Base-by-base conservation (phyloP, 2,329 filamentous ascomycete species). In the Neonectria neomacrospora region DNA sequence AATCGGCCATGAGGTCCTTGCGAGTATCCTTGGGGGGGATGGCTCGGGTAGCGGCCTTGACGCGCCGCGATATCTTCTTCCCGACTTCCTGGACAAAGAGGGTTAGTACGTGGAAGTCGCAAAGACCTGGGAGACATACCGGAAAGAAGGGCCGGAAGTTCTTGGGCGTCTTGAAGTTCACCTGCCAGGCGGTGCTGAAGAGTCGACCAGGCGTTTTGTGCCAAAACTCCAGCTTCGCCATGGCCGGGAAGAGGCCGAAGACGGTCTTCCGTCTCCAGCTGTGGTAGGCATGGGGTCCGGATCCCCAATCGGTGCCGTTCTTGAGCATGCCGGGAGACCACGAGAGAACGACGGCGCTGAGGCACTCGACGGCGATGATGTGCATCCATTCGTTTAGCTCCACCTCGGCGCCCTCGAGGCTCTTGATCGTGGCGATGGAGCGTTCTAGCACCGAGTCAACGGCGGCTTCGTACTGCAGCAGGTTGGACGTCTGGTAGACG, bases 311-410 rank as follows among this genome's bases (percentile, higher is more conserved):
- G 0, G 81, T 80, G 4, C 76, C 76, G 22, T 75, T 74, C 9
- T 76, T 75, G 10, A 86, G 71, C 67, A 84, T 80, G 0, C 81
- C 80, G 0, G 84, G 84, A 0, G 84, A 85, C 84, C 84, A 86
- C 0, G 82, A 82, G 1, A 86, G 73, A 1, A 86, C 83, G 2
- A 80, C 72, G 1, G 83, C 82, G 0, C 82, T 80, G 2, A 86
- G 79, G 22, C 81, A 85, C 64, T 86, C 84, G 30, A 86, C 82
- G 1, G 79, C 80, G 18, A 85, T 76, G 59, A 86, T 85, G 72
- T 86, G 84, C 83, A 86, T 86, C 84, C 84, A 86, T 57, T 85
- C 81, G 54, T 82, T 83, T 18, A 86, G 69, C 59, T 86, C 82
- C 4, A 86, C 69, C 28, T 80, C 76, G 1, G 71, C 67, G 0